phyloP scores from a whole-genome alignment of 2,329 filamentous ascomycete species.

The Aspergillus nomiae region DNA sequence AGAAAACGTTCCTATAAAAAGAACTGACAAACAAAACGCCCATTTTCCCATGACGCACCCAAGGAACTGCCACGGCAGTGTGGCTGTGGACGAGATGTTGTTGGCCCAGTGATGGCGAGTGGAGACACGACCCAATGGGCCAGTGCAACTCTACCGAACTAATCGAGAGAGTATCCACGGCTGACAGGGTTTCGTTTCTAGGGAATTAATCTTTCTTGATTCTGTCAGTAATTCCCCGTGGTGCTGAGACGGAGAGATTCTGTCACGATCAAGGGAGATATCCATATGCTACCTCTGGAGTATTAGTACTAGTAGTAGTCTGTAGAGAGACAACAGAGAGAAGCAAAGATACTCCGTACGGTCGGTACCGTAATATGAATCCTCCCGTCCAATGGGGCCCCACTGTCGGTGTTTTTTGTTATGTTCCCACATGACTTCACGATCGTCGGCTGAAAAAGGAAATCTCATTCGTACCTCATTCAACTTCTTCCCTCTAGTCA shows the following conservation, averaged over 20 bases:
- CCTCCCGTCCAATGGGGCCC: not conserved
- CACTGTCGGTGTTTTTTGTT: not conserved
- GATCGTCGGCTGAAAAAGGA: not conserved
- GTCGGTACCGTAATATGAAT: not conserved
- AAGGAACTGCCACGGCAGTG: conserved; percentile 13
- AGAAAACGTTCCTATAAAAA: conserved; percentile 14
- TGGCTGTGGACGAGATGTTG: conserved; percentile 17
- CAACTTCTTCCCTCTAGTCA: not conserved
- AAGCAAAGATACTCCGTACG: not conserved
- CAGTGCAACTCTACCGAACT: not conserved
- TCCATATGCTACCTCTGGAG: not conserved
- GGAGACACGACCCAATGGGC: conserved; percentile 15
- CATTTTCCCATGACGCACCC: not conserved
- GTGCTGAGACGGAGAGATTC: not conserved
- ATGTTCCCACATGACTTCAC: conserved; percentile 6
- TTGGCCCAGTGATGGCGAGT: conserved; percentile 23
- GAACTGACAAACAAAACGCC: conserved; percentile 4
- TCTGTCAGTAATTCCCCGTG: not conserved
- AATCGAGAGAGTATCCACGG: not conserved
- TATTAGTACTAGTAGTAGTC: no score
- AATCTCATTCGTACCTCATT: not conserved
- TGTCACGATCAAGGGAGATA: not conserved
- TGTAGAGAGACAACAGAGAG: not conserved
- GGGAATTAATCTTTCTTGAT: not conserved
- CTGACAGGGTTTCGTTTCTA: conserved; percentile 8